phyloP scores from a whole-genome alignment of 192 early-diverging fungal genomes.

The Linnemannia exigua region DNA sequence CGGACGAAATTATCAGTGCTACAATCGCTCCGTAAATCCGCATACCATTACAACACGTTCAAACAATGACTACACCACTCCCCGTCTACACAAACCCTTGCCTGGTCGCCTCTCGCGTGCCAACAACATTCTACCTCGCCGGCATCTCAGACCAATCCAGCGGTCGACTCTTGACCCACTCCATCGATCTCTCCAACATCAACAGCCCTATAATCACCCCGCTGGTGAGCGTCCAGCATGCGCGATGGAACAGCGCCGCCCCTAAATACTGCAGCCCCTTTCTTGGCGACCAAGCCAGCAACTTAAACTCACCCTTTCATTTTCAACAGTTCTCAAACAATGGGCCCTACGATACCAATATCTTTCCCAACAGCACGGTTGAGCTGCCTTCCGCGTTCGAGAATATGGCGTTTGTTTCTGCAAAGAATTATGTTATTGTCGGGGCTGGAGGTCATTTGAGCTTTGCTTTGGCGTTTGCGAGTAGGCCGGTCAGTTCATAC shows the following conservation, averaged over 20 bases:
- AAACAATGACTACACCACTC: not conserved
- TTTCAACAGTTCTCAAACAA: not conserved
- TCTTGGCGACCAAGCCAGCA: not conserved
- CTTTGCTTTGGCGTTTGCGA: not conserved
- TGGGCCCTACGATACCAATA: not conserved
- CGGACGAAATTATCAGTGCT: not conserved
- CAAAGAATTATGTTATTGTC: not conserved
- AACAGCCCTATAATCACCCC: conserved; percentile 26
- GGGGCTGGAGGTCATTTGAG: not conserved
- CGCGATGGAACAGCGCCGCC: not conserved
- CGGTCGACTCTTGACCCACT: conserved; percentile 20
- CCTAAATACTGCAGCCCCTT: not conserved
- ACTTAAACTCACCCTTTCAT: not conserved
- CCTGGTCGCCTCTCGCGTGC: not conserved
- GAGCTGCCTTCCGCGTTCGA: not conserved
- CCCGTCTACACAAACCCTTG: not conserved
- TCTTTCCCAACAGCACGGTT: not conserved
- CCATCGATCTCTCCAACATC: conserved; percentile 30
- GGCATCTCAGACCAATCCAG: conserved; percentile 10
- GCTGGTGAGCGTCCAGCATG: not conserved
- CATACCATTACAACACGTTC: not conserved
- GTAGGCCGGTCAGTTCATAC: not conserved
- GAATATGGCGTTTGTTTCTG: not conserved
- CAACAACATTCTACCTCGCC: conserved; percentile 17
- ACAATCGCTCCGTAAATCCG: not conserved